phyloP scores from a whole-genome alignment of 2,329 filamentous ascomycete species.

The Passalora sequoiae region DNA sequence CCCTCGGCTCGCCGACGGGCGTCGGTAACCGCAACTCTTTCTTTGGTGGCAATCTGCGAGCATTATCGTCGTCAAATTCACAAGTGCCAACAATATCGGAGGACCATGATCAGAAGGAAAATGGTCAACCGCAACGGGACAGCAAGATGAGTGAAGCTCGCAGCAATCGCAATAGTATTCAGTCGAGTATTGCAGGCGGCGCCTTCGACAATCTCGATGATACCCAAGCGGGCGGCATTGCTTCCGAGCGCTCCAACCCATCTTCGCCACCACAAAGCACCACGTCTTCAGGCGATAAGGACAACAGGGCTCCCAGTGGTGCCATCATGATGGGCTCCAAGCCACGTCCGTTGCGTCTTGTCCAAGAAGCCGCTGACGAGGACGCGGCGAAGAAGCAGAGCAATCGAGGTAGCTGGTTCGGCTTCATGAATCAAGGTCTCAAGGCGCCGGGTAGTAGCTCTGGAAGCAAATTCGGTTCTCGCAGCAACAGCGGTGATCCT shows the following conservation, averaged over 20 bases:
- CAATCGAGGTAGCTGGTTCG: constrained; percentile 46
- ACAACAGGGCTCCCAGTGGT: constrained; percentile 27
- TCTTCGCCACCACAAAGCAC: constrained; percentile 57
- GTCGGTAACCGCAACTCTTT: constrained; percentile 48
- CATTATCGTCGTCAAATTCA: constrained; percentile 44
- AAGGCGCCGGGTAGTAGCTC: background rate
- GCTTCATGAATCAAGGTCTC: constrained; percentile 41
- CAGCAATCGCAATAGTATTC: constrained; percentile 24
- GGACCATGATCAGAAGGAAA: constrained; percentile 23
- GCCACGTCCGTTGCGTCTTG: constrained; percentile 76
- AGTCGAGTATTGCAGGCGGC: constrained; percentile 17
- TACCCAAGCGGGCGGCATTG: constrained; percentile 8
- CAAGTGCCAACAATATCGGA: constrained; percentile 39
- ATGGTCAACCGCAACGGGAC: constrained; percentile 22
- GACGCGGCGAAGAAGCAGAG: constrained; percentile 41
- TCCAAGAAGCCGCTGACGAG: constrained; percentile 61
- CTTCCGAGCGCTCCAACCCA: constrained; percentile 39
- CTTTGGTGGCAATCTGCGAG: constrained; percentile 42
- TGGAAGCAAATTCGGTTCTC: background rate
- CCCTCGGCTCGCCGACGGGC: constrained; percentile 53
- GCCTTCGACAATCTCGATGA: constrained; percentile 10
- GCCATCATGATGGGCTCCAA: constrained; percentile 57
- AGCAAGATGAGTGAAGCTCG: constrained; percentile 26
- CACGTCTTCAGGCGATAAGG: constrained; percentile 32
- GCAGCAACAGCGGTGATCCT: constrained; percentile 6